Conservation (phyloP, 2,329 filamentous ascomycete species). For the Beauveria pseudobassiana region DNA sequence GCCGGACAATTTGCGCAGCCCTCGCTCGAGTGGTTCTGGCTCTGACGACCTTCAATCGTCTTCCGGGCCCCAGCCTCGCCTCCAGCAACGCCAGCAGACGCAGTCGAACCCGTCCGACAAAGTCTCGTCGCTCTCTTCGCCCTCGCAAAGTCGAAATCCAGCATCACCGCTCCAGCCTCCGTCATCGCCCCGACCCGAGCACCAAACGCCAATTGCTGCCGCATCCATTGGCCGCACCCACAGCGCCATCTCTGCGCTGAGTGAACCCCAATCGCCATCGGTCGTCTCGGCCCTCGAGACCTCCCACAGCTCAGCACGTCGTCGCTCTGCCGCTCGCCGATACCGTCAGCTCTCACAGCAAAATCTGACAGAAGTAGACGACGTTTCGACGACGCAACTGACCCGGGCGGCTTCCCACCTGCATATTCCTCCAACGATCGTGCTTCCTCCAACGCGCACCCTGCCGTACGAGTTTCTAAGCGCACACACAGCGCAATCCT, state of each 20-base stretch:
- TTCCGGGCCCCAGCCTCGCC: background rate
- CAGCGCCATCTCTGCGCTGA: constrained; percentile 22
- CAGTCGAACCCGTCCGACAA: background rate
- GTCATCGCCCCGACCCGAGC: constrained; percentile 32
- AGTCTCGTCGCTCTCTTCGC: constrained; percentile 35
- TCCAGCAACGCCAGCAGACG: constrained; percentile 6
- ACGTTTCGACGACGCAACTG: constrained; percentile 28
- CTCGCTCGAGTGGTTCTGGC: constrained; percentile 9
- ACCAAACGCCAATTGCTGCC: constrained; percentile 37
- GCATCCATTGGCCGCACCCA: constrained; percentile 42
- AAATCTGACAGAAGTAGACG: constrained; percentile 39
- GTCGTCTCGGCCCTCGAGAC: constrained; percentile 32
- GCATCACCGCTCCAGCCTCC: constrained; percentile 43
- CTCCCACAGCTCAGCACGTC: constrained; percentile 19
- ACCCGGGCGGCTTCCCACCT: constrained; percentile 20
- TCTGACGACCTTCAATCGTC: constrained; percentile 3
- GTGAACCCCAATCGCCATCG: constrained; percentile 5
- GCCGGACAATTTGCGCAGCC: constrained; percentile 12
- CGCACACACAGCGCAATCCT: constrained; percentile 85
- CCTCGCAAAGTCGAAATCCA: constrained; percentile 39
- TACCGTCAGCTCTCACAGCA: constrained; percentile 40
- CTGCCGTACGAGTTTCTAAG: constrained; percentile 62
- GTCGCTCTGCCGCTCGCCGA: constrained; percentile 18
- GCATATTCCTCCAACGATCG: constrained; percentile 25
- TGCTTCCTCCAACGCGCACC: constrained; percentile 31